Evolutionary conservation across 208 protist genomes (phyloP).

Genomic region (Acanthamoeba lugdunensis): DNA sequence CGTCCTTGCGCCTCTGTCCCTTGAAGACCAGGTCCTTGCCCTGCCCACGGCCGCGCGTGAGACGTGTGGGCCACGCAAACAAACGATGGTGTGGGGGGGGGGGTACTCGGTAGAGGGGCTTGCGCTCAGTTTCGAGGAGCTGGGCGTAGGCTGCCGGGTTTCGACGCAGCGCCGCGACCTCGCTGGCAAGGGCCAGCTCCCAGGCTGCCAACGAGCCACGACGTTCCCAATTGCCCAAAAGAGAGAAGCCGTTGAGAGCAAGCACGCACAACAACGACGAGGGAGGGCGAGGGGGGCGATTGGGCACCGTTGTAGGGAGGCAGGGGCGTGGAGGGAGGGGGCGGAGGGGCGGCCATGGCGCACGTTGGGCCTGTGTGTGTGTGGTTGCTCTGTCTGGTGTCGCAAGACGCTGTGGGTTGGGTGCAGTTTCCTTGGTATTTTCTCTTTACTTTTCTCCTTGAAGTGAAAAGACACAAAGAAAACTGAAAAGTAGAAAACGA

Average conservation of each 20-base stretch:
- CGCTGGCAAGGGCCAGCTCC: conserved; percentile 19
- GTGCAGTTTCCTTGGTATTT: too few species aligned
- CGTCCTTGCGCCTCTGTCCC: background rate
- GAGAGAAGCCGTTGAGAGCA: too few species aligned
- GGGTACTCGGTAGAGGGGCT: conserved; percentile 46
- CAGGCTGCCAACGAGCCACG: background rate
- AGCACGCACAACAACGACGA: background rate
- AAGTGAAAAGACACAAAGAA: too few species aligned
- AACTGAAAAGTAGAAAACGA: too few species aligned
- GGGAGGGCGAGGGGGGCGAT: background rate
- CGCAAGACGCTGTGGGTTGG: too few species aligned
- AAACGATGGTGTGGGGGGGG: background rate
- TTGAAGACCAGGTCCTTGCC: conserved; percentile 40
- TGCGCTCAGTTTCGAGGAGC: background rate
- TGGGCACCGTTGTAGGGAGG: conserved; percentile 30
- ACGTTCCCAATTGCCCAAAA: too few species aligned
- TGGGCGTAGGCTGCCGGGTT: conserved; percentile 18
- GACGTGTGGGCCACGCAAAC: background rate
- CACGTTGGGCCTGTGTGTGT: too few species aligned
- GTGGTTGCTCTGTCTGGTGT: too few species aligned
- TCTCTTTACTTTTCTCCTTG: too few species aligned
- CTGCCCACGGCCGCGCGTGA: background rate
- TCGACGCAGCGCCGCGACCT: background rate
- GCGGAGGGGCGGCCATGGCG: background rate
- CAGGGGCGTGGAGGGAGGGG: background rate